Evolutionary conservation across 306 rosid genomes (phyloP).

Genomic region (Bauhinia variegata): DNA sequence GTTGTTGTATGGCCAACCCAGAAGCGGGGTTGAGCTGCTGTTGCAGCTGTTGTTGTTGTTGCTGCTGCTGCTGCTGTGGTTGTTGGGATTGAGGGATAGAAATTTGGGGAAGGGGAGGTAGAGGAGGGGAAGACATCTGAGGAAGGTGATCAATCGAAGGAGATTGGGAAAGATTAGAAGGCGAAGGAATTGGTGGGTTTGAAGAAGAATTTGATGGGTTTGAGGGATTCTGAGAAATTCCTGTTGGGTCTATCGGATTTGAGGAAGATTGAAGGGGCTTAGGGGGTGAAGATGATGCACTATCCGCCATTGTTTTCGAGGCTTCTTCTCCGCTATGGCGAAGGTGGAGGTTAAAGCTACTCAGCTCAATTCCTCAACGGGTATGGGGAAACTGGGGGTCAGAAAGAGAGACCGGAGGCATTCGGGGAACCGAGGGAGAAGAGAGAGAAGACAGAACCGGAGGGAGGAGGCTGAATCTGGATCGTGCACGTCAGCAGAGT

Average conservation of each 20-base stretch:
- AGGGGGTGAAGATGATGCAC: conserved; percentile 46
- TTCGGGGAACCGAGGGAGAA: neutral
- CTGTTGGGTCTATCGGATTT: conserved; percentile 24
- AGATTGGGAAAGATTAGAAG: conserved; percentile 55
- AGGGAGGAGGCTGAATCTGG: conserved; percentile 43
- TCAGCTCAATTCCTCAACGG: conserved; percentile 15
- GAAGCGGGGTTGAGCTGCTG: conserved; percentile 41
- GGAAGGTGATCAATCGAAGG: conserved; percentile 53
- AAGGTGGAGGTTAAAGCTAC: neutral
- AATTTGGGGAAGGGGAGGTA: conserved; percentile 48
- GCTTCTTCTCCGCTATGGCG: neutral
- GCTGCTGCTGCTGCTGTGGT: conserved; percentile 41
- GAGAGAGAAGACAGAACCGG: neutral
- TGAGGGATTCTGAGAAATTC: conserved; percentile 33
- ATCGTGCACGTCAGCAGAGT: conserved; percentile 41
- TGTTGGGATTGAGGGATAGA: conserved; percentile 54
- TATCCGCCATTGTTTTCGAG: conserved; percentile 54
- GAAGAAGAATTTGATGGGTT: conserved; percentile 41
- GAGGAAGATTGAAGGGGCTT: conserved; percentile 46
- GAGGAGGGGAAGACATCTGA: conserved; percentile 64
- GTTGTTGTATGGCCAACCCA: conserved; percentile 47
- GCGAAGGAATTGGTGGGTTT: conserved; percentile 50
- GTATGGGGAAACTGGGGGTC: conserved; percentile 6
- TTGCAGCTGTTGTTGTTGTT: conserved; percentile 30
- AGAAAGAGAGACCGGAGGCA: neutral